Evolutionary conservation across 2,329 filamentous ascomycete species (phyloP).

Genomic region (Stagonosporopsis chrysanthemi): DNA sequence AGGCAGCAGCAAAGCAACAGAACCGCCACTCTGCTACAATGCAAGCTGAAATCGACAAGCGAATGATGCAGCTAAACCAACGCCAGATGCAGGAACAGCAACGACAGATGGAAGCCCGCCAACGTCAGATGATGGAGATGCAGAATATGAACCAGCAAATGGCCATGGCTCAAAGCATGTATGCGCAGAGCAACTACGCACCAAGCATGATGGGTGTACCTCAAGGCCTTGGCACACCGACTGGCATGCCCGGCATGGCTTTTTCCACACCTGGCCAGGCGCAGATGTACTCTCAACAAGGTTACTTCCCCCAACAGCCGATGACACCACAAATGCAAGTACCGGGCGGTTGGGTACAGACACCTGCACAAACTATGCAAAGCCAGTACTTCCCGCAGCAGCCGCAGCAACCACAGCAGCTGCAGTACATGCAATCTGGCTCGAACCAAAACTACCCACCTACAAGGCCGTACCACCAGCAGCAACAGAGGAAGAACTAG

Average conservation of each 20-base stretch:
- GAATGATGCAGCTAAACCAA: constrained; percentile 43
- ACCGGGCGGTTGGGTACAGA: constrained; percentile 40
- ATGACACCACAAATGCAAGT: constrained; percentile 37
- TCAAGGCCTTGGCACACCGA: constrained; percentile 29
- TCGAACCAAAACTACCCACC: constrained; percentile 28
- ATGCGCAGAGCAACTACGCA: constrained; percentile 33
- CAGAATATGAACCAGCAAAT: constrained; percentile 39
- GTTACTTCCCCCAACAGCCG: constrained; percentile 39
- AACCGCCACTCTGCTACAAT: constrained; percentile 43
- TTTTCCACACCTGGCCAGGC: constrained; percentile 40
- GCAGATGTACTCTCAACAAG: constrained; percentile 42
- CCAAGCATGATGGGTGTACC: constrained; percentile 33
- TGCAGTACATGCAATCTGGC: constrained; percentile 15
- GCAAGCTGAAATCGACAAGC: constrained; percentile 48
- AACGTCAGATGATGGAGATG: constrained; percentile 38
- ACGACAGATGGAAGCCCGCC: constrained; percentile 32
- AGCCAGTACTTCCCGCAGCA: constrained; percentile 38
- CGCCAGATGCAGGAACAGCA: constrained; percentile 42
- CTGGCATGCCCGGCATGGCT: constrained; percentile 32
- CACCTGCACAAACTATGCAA: constrained; percentile 37
- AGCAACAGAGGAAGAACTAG: constrained; percentile 24
- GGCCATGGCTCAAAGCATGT: constrained; percentile 33
- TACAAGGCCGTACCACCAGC: constrained; percentile 43
- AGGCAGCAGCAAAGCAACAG: constrained; percentile 48
- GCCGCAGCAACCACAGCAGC: constrained; percentile 14